Evolutionary conservation across 2,329 filamentous ascomycete species (phyloP), one percentile per base, ranked within the genome.

Genomic region (Nemania bipapillata): DNA sequence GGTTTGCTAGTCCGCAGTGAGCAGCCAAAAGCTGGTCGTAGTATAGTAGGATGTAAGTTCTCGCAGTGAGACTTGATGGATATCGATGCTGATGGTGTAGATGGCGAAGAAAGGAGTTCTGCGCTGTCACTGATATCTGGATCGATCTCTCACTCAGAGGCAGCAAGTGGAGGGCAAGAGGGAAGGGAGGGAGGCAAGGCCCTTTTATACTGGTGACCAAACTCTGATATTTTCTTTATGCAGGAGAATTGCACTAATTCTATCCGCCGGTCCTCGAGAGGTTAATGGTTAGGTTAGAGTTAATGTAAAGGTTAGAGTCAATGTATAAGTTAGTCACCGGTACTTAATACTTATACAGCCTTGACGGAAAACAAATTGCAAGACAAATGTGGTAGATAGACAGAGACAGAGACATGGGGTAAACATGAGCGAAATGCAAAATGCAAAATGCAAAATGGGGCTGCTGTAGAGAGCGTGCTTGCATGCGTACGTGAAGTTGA

Each of bases 401-500:
- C 22, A 45, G 22, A 24, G 35, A 22, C 12, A 35, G 47, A 61
- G 58, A 37, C 45, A 50, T 60, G 57, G 57, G 24, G 28, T 3
- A 42, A 22, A 32, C 32, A 32, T 42, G 49, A 61, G 24, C 32
- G 53, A 24, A 24, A 54, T 11, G 52, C 30, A 24, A 37, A 24
- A n/a, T n/a, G n/a, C n/a, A n/a, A n/a, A n/a, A n/a, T n/a, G n/a
- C n/a, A n/a, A n/a, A n/a, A 24, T n/a, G 53, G 30, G 30, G 50
- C 20, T 17, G 30, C 53, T n/a, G n/a, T n/a, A n/a, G n/a, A 50
- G 59, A 30, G 30, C 47, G 53, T 35, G 40, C 22, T 37, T 40
- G 30, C 47, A 42, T 35, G 40, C 30, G 52, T 65, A n/a, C 7
- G 12, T 67, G 45, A 63, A 67, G 53, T 52, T 67, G 65, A 67